Base-by-base conservation (phyloP, 257 asterid species). In the Thymus quinquecostatus region DNA sequence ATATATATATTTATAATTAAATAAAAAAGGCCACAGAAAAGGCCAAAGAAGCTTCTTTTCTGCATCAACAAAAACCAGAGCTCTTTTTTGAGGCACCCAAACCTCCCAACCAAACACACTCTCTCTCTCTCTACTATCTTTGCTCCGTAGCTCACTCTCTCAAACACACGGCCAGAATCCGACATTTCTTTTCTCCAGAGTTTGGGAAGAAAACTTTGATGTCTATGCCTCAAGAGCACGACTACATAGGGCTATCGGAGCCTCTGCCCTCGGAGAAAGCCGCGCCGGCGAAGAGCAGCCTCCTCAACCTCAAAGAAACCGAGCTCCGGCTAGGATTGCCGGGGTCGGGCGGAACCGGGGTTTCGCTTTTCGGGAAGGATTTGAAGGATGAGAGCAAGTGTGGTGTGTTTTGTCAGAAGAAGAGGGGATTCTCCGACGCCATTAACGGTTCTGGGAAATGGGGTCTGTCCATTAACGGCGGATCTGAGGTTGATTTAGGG, bases 261-360 rank as follows among this genome's bases (percentile, higher is more conserved):
- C 65, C 86, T 81, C 75, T 75, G 41, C 72, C 79, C 2, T 33
- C 70, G 72, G 89, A 79, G 63, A 83, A 76, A 69, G 53, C 75
- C 63, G 54, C 69, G 10, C 41, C 80, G 27, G 78, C 76, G 76
- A 68, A 67, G 40, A 77, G 64, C 21, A 64, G 40, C 45, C 78
- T 30, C 34, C 51, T 83, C 12, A 84, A 83, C 80, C 86, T 89
- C 1, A 82, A 79, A 64, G 91, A 86, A 75, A 92, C 97, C 5
- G 97, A 89, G 72, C 84, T 92, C 53, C 83, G 97, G 79, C 96
- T 92, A 58, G 97, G 97, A 1, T 74, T 92, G 73, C 97, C 97
- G 8, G 97, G 97, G 63, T 85, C 90, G 0, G 44, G 66, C 67
- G 81, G 43, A 12, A 40, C 27, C 73, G 94, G 84, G 68, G 72